Conservation (phyloP, 352 stramenopile species). For the Globisporangium apiculatum region DNA sequence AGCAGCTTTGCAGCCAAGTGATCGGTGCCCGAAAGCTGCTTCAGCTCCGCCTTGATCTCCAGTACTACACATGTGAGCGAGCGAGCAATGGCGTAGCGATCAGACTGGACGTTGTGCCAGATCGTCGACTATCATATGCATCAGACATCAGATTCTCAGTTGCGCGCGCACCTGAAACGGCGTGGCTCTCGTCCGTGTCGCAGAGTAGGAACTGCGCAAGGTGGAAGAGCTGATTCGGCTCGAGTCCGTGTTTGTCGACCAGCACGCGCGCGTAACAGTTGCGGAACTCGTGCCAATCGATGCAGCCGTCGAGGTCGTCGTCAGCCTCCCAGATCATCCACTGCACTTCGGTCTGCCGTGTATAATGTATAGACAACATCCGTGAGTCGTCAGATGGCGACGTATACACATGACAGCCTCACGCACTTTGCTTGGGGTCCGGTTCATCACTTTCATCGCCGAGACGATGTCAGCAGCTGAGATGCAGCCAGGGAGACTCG, state of each 20-base stretch:
- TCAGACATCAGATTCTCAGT: neutral
- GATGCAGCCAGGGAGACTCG: slow-evolving; percentile 23
- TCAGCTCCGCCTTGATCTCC: slow-evolving; percentile 41
- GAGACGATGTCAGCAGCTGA: slow-evolving; percentile 36
- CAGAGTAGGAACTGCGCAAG: slow-evolving; percentile 94
- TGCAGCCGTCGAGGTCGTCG: slow-evolving; percentile 89
- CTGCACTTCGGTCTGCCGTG: slow-evolving; percentile 78
- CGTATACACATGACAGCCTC: no score
- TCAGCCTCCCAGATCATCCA: slow-evolving; percentile 97
- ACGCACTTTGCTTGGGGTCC: slow-evolving; percentile 23
- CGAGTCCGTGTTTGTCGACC: slow-evolving; percentile 86
- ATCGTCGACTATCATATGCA: no score
- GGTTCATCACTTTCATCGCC: slow-evolving; percentile 31
- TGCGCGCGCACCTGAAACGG: slow-evolving; percentile 60
- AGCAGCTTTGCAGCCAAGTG: slow-evolving; percentile 33
- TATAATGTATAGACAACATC: neutral
- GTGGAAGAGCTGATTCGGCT: slow-evolving; percentile 92
- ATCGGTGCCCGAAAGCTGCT: slow-evolving; percentile 34
- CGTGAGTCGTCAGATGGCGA: no score
- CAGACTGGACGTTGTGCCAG: no score
- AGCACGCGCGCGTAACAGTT: slow-evolving; percentile 89
- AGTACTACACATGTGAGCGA: slow-evolving; percentile 16
- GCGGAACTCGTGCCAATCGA: slow-evolving; percentile 92
- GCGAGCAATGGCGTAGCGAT: neutral
- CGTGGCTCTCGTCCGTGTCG: slow-evolving; percentile 82